Percentiles rank a stretch among this genome's conserved stretches.
These are phyloP conservation scores for Talaromyces verruculosus DNA, from an alignment of 2,329 filamentous ascomycete species.

Conservation along the genomic window DNA sequence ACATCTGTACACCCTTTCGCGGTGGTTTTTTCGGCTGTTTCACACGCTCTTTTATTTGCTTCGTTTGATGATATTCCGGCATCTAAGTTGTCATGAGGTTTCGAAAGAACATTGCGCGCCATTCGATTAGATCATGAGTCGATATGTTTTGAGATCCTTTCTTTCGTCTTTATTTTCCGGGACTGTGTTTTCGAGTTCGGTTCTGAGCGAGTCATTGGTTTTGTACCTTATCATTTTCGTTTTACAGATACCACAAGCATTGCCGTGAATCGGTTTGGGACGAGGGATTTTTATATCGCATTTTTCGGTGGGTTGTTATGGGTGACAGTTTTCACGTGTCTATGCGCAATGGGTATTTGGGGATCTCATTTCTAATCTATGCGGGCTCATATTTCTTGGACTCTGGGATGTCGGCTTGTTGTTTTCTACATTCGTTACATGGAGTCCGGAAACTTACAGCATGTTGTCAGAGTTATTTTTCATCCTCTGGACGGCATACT, in stretches of 20 bases:
- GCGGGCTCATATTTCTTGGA: slow-evolving; percentile 15
- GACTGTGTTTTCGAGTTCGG: slow-evolving; percentile 6
- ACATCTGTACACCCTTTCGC: not conserved
- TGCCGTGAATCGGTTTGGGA: slow-evolving; percentile 17
- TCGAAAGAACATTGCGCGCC: slow-evolving; percentile 12
- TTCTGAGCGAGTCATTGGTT: slow-evolving; percentile 15
- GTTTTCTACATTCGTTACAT: slow-evolving; percentile 9
- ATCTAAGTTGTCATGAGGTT: slow-evolving; percentile 17
- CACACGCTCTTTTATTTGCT: not conserved
- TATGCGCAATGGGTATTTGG: slow-evolving; percentile 8
- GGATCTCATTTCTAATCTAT: slow-evolving; percentile 12
- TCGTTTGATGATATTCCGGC: slow-evolving; percentile 1
- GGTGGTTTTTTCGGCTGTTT: not conserved
- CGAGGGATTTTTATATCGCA: slow-evolving; percentile 9
- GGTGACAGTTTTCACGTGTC: not conserved
- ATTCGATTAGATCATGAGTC: slow-evolving; percentile 7
- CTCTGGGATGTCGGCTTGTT: slow-evolving; percentile 5
- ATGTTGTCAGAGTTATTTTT: not conserved
- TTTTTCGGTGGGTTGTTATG: slow-evolving; percentile 9
- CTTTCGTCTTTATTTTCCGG: not conserved
- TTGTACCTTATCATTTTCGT: slow-evolving; percentile 13
- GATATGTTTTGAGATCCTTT: not conserved
- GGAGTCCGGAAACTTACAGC: slow-evolving; percentile 7
- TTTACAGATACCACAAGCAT: slow-evolving; percentile 17
- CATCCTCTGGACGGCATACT: not conserved